A percentile compares a stretch with the other conserved stretches of the same genome.
Evolutionary conservation across 768 basidiomycete genomes (phyloP).

Genomic region (Trametes coccinea): DNA sequence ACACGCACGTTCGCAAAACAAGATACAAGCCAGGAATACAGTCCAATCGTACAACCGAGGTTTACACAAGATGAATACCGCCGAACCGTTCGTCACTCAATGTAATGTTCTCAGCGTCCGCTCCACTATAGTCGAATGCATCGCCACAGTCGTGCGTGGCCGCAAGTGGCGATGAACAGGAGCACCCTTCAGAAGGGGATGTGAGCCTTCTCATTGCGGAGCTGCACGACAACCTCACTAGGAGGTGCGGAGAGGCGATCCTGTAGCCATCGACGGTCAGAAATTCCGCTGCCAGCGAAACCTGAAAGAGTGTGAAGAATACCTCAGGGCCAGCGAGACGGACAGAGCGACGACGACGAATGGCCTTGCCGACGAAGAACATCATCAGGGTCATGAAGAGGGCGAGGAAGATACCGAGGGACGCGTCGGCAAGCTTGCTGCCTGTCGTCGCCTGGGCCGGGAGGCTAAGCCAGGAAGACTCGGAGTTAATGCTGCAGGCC

Average conservation of each 20-base stretch:
- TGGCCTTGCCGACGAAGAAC: slow-evolving; percentile 35
- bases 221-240: slow-evolving; percentile 10
- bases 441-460: slow-evolving; percentile 21
- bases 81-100: background rate
- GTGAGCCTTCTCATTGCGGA: slow-evolving; percentile 12
- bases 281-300: no score
- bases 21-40: background rate
- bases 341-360: slow-evolving; percentile 25
- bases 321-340: slow-evolving; percentile 21
- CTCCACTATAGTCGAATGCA: background rate
- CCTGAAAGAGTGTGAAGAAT: background rate
- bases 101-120: background rate
- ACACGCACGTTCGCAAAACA: background rate
- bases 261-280: background rate
- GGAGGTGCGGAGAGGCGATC: slow-evolving; percentile 8
- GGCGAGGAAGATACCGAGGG: slow-evolving; percentile 37
- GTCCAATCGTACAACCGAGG: background rate
- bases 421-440: slow-evolving; percentile 32
- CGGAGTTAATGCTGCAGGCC: slow-evolving; percentile 35
- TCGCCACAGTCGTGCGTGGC: background rate
- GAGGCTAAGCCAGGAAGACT: slow-evolving; percentile 15
- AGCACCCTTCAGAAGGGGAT: background rate
- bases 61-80: background rate
- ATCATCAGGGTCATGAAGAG: slow-evolving; percentile 38
- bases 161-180: background rate